Evolutionary conservation across 805 yeast species (phyloP).

Genomic region (Sugiyamaella americana): DNA sequence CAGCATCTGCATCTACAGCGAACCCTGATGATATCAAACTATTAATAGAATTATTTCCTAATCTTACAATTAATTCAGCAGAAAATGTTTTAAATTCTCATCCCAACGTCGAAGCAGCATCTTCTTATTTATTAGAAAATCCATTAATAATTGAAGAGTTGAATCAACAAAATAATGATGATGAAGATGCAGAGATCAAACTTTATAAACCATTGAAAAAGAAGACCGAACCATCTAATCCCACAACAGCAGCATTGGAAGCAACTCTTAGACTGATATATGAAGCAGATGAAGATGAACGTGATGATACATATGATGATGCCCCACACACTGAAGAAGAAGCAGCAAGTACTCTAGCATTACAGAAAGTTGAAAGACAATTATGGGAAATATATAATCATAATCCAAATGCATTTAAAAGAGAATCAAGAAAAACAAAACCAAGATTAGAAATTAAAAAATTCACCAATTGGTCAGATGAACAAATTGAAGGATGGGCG

Average conservation of each 20-base stretch:
- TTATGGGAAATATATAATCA: slow-evolving; percentile 52
- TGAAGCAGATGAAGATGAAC: slow-evolving; percentile 77
- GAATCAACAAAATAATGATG: slow-evolving; percentile 15
- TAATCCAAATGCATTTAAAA: slow-evolving; percentile 45
- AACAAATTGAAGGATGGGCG: slow-evolving; percentile 92
- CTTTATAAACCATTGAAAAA: slow-evolving; percentile 4
- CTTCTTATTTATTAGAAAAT: slow-evolving; percentile 56
- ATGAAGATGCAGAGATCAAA: not conserved
- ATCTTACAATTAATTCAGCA: slow-evolving; percentile 43
- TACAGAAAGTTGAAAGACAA: slow-evolving; percentile 46
- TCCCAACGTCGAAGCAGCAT: slow-evolving; percentile 51
- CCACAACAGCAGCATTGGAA: slow-evolving; percentile 21
- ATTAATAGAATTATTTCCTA: slow-evolving; percentile 63
- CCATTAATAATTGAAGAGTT: slow-evolving; percentile 41
- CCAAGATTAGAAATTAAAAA: slow-evolving; percentile 46
- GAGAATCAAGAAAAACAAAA: slow-evolving; percentile 45
- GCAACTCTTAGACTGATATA: slow-evolving; percentile 44
- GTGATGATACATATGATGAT: slow-evolving; percentile 53
- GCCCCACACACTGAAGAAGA: slow-evolving; percentile 25
- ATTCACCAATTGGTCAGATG: slow-evolving; percentile 70
- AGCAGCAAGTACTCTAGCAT: slow-evolving; percentile 27
- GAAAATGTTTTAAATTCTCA: slow-evolving; percentile 43
- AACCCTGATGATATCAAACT: slow-evolving; percentile 33
- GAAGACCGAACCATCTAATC: slow-evolving; percentile 28
- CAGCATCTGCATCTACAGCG: not conserved